Conservation (phyloP, 148 eudicot species). For the Amaranthus cruentus region DNA sequence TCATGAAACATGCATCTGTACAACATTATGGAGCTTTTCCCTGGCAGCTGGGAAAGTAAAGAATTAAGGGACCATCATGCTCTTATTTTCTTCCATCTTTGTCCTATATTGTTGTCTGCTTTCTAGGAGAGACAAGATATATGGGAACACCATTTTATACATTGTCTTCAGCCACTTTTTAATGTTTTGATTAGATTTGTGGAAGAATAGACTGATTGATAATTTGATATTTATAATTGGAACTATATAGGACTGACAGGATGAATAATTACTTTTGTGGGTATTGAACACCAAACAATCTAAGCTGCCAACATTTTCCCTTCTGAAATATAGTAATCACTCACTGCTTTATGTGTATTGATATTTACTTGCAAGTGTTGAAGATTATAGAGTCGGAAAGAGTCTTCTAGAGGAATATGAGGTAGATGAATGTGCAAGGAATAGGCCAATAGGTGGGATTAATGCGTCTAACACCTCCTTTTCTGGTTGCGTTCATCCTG, state of each 20-base stretch:
- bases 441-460: slow-evolving; percentile 13
- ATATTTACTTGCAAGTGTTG: background rate
- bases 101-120: background rate
- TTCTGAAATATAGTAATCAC: background rate
- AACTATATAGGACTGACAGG: background rate
- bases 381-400: background rate
- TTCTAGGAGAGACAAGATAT: background rate
- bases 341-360: background rate
- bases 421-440: slow-evolving; percentile 12
- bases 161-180: background rate
- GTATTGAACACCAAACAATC: background rate
- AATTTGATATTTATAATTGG: background rate
- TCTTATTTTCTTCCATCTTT: background rate
- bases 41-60: background rate
- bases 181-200: background rate
- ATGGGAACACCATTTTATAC: background rate
- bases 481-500: slow-evolving; percentile 1
- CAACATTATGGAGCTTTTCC: background rate
- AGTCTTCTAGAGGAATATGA: slow-evolving; percentile 10
- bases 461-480: slow-evolving; percentile 10
- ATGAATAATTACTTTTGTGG: background rate
- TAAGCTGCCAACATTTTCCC: background rate
- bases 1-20: background rate
- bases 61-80: background rate
- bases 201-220: background rate